phyloP scores from a whole-genome alignment of 2,329 filamentous ascomycete genomes.

The Penicillium sp. region DNA sequence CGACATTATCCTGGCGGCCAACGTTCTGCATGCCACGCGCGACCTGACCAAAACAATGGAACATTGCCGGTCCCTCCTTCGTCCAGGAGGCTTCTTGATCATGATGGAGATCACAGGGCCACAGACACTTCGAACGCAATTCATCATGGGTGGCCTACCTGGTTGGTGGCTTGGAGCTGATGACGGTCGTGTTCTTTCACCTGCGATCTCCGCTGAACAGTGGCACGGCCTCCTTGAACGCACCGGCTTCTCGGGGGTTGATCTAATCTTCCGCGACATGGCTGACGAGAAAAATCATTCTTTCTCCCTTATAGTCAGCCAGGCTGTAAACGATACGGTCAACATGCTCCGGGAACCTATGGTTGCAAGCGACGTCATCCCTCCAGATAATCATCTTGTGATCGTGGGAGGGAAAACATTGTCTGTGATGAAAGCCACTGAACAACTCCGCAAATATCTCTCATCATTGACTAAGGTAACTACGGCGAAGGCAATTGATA shows the following conservation, averaged over 20 bases:
- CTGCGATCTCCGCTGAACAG: neutral
- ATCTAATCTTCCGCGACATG: conserved; percentile 7
- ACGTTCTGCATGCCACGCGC: conserved; percentile 43
- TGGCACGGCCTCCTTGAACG: neutral
- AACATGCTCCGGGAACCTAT: conserved; percentile 3
- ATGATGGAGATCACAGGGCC: neutral
- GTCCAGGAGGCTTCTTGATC: too few species aligned
- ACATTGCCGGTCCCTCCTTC: too few species aligned
- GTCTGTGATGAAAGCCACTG: neutral
- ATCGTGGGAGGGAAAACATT: neutral
- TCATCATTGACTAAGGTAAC: neutral
- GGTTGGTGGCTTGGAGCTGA: neutral
- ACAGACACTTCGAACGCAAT: neutral
- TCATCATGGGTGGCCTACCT: neutral
- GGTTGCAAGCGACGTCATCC: neutral
- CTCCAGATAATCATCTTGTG: neutral
- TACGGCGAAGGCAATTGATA: neutral
- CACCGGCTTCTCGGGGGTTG: conserved; percentile 13
- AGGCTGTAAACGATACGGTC: conserved; percentile 7
- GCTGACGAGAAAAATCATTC: conserved; percentile 8
- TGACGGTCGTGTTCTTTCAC: neutral
- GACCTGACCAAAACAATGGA: too few species aligned
- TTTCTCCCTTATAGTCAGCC: conserved; percentile 11
- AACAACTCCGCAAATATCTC: neutral
- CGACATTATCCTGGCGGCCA: conserved; percentile 40